Evolutionary conservation across 495 filamentous ascomycete species (phyloP).

Genomic region (Tirmania nivea): DNA sequence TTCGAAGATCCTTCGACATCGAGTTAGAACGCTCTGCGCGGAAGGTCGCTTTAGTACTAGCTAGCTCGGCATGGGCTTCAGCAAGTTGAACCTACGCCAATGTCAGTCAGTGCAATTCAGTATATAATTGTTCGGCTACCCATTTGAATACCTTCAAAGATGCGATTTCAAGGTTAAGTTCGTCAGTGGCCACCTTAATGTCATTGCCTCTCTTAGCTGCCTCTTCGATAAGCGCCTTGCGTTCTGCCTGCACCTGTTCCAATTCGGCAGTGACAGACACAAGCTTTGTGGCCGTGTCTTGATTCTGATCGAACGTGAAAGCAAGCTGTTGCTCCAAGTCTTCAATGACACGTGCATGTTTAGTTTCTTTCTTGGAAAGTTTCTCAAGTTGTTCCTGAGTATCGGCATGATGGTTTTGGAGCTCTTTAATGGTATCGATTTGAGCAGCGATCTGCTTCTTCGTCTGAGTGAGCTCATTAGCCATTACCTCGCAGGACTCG

Average conservation of each 20-base stretch:
- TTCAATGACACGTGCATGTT: constrained; percentile 74
- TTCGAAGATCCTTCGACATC: constrained; percentile 50
- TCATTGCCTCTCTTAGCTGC: constrained; percentile 30
- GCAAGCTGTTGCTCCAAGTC: constrained; percentile 96
- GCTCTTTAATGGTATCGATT: constrained; percentile 28
- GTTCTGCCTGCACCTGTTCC: constrained; percentile 38
- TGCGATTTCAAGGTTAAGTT: constrained; percentile 38
- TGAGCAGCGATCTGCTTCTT: constrained; percentile 47
- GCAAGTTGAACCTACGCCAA: constrained; percentile 36
- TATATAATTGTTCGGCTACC: constrained; percentile 1
- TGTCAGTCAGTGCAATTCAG: neutral
- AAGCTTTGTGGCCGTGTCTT: constrained; percentile 52
- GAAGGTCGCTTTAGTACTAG: constrained; percentile 4
- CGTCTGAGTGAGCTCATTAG: constrained; percentile 49
- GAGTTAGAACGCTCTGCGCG: constrained; percentile 55
- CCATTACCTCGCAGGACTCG: constrained; percentile 36
- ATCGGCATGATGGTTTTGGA: constrained; percentile 13
- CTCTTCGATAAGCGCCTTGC: constrained; percentile 38
- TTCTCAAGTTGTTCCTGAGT: constrained; percentile 30
- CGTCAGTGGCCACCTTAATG: constrained; percentile 33
- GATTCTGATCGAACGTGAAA: constrained; percentile 80
- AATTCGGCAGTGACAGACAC: constrained; percentile 41
- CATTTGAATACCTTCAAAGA: constrained; percentile 38
- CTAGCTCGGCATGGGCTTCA: constrained; percentile 25
- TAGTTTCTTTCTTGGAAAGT: constrained; percentile 43